Percentiles rank a stretch among this genome's conserved stretches.
phyloP scores from a whole-genome alignment of 768 basidiomycete genomes.

The Suillus fuscotomentosus region DNA sequence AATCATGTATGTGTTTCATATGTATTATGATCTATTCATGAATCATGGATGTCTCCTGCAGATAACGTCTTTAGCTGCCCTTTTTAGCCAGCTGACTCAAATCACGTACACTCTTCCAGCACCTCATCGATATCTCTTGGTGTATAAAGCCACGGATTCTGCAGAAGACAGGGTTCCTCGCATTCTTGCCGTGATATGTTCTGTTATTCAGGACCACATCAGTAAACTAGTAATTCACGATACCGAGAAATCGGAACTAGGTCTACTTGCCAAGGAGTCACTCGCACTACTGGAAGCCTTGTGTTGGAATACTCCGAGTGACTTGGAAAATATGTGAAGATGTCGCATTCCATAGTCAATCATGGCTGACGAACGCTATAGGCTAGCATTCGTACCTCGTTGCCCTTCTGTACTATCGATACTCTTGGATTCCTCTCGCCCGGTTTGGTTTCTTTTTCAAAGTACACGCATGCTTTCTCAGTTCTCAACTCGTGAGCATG shows the following conservation, averaged over 20 bases:
- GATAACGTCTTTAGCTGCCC: constrained; percentile 45
- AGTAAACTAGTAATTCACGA: constrained; percentile 33
- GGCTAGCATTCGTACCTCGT: constrained; percentile 39
- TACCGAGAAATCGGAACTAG: constrained; percentile 21
- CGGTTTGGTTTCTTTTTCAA: constrained; percentile 48
- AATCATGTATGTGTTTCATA: constrained; percentile 29
- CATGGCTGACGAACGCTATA: constrained; percentile 15
- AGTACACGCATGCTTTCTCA: constrained; percentile 50
- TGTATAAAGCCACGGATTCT: constrained; percentile 17
- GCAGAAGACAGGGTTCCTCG: constrained; percentile 26
- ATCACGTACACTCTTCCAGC: constrained; percentile 49
- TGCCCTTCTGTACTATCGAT: constrained; percentile 41
- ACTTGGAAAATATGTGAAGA: constrained; percentile 35
- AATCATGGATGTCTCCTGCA: constrained; percentile 24
- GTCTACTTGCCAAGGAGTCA: constrained; percentile 38
- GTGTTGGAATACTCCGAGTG: constrained; percentile 46
- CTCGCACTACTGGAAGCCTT: constrained; percentile 54
- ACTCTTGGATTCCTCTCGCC: constrained; percentile 52
- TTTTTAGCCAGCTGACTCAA: constrained; percentile 51
- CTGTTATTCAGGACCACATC: constrained; percentile 39
- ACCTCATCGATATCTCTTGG: constrained; percentile 40
- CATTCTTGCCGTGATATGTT: constrained; percentile 40
- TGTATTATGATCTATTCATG: constrained; percentile 1
- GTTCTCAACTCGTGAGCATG: constrained; percentile 52
- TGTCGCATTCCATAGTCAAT: background rate